Base-by-base conservation (phyloP, 331 rosid genomes). In the Dryas integrifolia region DNA sequence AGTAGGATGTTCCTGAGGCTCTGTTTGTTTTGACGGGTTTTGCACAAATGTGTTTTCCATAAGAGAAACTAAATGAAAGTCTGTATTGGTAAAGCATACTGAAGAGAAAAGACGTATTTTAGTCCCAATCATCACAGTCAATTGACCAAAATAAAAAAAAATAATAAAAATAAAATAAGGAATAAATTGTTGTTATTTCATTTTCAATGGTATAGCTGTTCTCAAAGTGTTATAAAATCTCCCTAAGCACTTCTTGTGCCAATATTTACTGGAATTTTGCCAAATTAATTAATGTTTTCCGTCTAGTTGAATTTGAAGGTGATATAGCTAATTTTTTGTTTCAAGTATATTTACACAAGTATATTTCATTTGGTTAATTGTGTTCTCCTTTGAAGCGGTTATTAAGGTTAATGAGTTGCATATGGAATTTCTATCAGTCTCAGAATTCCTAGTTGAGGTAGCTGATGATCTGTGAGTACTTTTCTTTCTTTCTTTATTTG, bases 371-470 rank as follows among this genome's bases (percentile, higher is more conserved):
- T n/a, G 77, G 73, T 70, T 77, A 76, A 77, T 61, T 73, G 38
- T 79, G 50, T 70, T 82, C 67, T 77, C 58, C 53, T 77, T 66
- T 66, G 70, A 87, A 85, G 80, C 80, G 76, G 69, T 77, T 74
- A 44, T 84, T 74, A 86, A 93, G 98, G 88, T 88, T 66, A 84
- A 86, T 68, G 92, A 89, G 85, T 79, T 93, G 86, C 96, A 93
- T 80, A 91, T 93, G 96, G 92, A 89, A 55, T 93, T 93, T 76
- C 89, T 93, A 15, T 93, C 86, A 58, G 74, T 86, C 81, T 93
- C 98, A 51, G 98, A 93, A 80, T 93, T 93, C 84, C 77, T 93
- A 38, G 96, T 93, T 77, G 98, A 93, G 81, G 82, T 93, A 78
- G 86, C 96, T 70, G 98, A 93, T 84, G 98, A 91, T 84, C 74